Evolutionary conservation across 176 grass and related monocot species (phyloP).

Genomic region (Bothriochloa decipiens): DNA sequence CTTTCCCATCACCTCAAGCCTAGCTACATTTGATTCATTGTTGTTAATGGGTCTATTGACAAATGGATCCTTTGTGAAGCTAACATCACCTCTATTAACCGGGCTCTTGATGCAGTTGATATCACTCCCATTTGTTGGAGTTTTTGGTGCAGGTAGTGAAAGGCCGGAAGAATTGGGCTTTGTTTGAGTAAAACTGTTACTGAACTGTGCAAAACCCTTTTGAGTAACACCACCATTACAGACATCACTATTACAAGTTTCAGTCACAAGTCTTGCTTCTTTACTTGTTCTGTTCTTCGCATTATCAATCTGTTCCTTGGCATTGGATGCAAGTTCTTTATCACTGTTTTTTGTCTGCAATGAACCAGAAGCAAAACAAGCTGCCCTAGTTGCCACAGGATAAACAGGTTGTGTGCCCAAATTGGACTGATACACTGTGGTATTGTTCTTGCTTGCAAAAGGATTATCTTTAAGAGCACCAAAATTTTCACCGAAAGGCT

Average conservation of each 20-base stretch:
- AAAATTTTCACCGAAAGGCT: constrained; percentile 35
- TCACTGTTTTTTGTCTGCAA: constrained; percentile 43
- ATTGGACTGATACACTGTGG: constrained; percentile 29
- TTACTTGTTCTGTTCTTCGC: constrained; percentile 45
- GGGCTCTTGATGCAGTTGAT: constrained; percentile 32
- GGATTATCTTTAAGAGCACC: constrained; percentile 33
- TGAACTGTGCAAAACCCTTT: constrained; percentile 48
- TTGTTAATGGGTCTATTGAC: constrained; percentile 45
- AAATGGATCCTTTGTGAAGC: constrained; percentile 40
- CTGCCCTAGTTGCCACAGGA: constrained; percentile 37
- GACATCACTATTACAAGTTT: constrained; percentile 32
- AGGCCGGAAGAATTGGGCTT: constrained; percentile 37
- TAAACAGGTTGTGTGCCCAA: constrained; percentile 31
- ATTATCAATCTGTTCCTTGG: constrained; percentile 42
- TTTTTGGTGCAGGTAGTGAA: constrained; percentile 42
- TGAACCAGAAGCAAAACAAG: constrained; percentile 33
- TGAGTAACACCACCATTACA: constrained; percentile 36
- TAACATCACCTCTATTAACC: constrained; percentile 51
- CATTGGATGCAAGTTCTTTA: constrained; percentile 22
- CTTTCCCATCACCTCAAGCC: constrained; percentile 58
- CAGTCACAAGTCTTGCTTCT: constrained; percentile 34
- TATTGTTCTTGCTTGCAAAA: constrained; percentile 44
- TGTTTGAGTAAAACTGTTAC: constrained; percentile 44
- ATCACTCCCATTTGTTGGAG: constrained; percentile 41
- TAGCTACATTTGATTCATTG: constrained; percentile 42